phyloP scores from a whole-genome alignment of 1,139 yeast genomes.

The Saccharomyces hybrid region DNA sequence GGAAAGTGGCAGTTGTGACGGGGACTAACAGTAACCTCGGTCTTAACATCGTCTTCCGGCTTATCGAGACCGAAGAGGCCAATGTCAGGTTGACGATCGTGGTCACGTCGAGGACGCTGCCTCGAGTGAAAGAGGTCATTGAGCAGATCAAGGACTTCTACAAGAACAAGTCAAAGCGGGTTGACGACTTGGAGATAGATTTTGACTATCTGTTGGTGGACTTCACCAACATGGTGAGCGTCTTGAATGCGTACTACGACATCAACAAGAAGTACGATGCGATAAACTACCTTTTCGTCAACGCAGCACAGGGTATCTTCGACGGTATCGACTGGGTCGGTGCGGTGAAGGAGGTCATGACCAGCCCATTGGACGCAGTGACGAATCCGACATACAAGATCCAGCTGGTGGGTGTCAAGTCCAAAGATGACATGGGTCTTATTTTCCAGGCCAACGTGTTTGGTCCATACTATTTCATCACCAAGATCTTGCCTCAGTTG shows the following conservation, averaged over 20 bases:
- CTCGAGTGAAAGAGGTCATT: conserved; percentile 75
- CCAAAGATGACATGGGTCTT: conserved; percentile 69
- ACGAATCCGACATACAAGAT: conserved; percentile 80
- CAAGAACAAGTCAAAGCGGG: conserved; percentile 13
- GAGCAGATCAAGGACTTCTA: conserved; percentile 45
- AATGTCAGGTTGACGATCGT: conserved; percentile 60
- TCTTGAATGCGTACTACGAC: conserved; percentile 66
- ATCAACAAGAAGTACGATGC: conserved; percentile 52
- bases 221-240: conserved; percentile 84
- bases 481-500: conserved; percentile 49
- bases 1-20: conserved; percentile 47
- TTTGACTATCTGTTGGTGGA: conserved; percentile 84
- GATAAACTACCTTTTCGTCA: conserved; percentile 72
- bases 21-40: conserved; percentile 80
- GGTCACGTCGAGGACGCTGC: conserved; percentile 82
- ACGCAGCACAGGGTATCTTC: conserved; percentile 86
- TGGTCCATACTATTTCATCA: conserved; percentile 81
- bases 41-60: conserved; percentile 69
- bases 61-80: conserved; percentile 52
- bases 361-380: conserved; percentile 66
- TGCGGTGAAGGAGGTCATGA: conserved; percentile 59
- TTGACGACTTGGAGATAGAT: conserved; percentile 45
- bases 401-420: conserved; percentile 65
- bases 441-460: conserved; percentile 93
- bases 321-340: conserved; percentile 78